phyloP scores from a whole-genome alignment of 108 stramenopile genomes.

The Tribonema minus region DNA sequence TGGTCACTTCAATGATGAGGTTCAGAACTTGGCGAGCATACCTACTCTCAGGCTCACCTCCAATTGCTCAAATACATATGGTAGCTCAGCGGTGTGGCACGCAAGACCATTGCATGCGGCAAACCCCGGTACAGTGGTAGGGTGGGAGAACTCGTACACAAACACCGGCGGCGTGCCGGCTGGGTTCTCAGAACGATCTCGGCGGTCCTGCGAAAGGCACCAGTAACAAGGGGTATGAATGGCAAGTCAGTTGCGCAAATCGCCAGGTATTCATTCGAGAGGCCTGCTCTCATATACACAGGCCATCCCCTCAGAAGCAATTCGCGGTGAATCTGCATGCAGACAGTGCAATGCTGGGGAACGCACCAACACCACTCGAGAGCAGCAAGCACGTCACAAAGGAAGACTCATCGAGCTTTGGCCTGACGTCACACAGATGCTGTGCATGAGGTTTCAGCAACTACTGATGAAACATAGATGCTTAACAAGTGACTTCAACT shows the following conservation, averaged over 20 bases:
- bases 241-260: neutral
- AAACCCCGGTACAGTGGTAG: slow-evolving; percentile 72
- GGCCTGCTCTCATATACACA: neutral
- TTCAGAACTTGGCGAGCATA: neutral
- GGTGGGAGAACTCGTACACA: slow-evolving; percentile 73
- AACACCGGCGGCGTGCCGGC: slow-evolving; percentile 51
- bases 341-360: no score
- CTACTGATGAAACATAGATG: no score
- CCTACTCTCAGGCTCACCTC: slow-evolving; percentile 40
- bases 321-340: neutral
- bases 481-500: no score
- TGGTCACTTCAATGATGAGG: neutral
- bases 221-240: neutral
- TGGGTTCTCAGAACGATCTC: neutral
- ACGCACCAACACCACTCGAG: no score
- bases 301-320: neutral
- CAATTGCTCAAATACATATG: slow-evolving; percentile 74
- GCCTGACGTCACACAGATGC: no score
- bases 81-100: slow-evolving; percentile 78
- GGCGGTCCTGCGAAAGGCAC: neutral
- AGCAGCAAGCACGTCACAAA: no score
- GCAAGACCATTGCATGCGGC: slow-evolving; percentile 70
- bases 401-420: no score
- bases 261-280: slow-evolving; percentile 7
- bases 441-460: no score